A percentile compares a stretch with the other conserved stretches of the same genome.
phyloP scores from a whole-genome alignment of 345 rosid genomes.

The Citrus unshiu region DNA sequence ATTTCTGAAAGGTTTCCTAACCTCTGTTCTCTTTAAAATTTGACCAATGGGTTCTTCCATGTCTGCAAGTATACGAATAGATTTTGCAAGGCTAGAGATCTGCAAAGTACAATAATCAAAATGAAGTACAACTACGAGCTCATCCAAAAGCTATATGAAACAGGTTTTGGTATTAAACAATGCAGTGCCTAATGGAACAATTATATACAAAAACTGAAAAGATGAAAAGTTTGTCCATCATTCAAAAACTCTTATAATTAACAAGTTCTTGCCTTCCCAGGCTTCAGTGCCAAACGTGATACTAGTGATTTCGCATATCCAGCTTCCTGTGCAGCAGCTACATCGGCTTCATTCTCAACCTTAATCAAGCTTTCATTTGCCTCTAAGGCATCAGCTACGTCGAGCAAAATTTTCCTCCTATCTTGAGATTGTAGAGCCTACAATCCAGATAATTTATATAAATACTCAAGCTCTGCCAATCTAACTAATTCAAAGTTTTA shows the following conservation, averaged over 20 bases:
- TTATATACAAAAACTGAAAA: background rate
- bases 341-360: conserved; percentile 54
- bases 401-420: conserved; percentile 48
- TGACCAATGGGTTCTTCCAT: conserved; percentile 62
- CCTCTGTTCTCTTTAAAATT: conserved; percentile 49
- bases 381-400: conserved; percentile 47
- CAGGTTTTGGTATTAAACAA: conserved; percentile 1
- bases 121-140: background rate
- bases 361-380: conserved; percentile 44
- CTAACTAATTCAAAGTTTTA: background rate
- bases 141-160: background rate
- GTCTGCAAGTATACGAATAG: conserved; percentile 49
- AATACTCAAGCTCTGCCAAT: background rate
- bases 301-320: conserved; percentile 45
- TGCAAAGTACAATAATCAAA: conserved; percentile 18
- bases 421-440: conserved; percentile 40
- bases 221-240: background rate
- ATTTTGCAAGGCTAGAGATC: conserved; percentile 47
- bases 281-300: conserved; percentile 48
- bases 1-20: conserved; percentile 15
- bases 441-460: conserved; percentile 5
- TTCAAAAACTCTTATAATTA: background rate
- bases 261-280: conserved; percentile 49
- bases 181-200: background rate
- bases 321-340: conserved; percentile 42